Percentiles rank a stretch among this genome's conserved stretches.
These are phyloP conservation scores for Chaetomium strumarium DNA, from an alignment of 2,329 filamentous ascomycete genomes.

Conservation along the genomic window DNA sequence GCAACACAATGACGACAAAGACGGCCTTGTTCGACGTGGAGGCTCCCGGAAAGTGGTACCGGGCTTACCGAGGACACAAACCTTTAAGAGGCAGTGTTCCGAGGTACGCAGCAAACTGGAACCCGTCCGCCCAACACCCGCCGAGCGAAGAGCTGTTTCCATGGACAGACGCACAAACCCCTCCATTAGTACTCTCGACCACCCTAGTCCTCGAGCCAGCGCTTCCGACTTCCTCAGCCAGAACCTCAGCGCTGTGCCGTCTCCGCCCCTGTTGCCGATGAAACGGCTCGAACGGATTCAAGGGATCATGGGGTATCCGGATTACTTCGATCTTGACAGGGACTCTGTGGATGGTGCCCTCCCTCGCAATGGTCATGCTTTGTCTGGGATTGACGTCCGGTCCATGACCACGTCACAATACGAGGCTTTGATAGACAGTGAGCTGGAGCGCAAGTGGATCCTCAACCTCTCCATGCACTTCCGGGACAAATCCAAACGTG, in stretches of 20 bases:
- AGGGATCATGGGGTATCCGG: conserved; percentile 21
- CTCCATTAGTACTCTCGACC: conserved; percentile 30
- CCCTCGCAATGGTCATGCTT: conserved; percentile 23
- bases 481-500: conserved; percentile 81
- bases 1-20: conserved; percentile 29
- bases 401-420: conserved; percentile 50
- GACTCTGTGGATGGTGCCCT: not conserved
- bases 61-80: conserved; percentile 68
- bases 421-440: conserved; percentile 64
- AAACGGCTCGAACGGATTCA: conserved; percentile 31
- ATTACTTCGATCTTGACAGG: conserved; percentile 5
- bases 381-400: conserved; percentile 37
- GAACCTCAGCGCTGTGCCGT: conserved; percentile 24
- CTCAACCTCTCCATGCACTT: conserved; percentile 96
- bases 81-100: conserved; percentile 77
- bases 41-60: conserved; percentile 62
- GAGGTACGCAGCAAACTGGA: conserved; percentile 70
- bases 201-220: conserved; percentile 41
- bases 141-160: conserved; percentile 67
- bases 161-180: conserved; percentile 46
- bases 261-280: conserved; percentile 28
- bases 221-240: conserved; percentile 41
- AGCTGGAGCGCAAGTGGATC: conserved; percentile 87
- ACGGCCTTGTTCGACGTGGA: conserved; percentile 36
- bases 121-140: conserved; percentile 55